Evolutionary conservation across 2,329 filamentous ascomycete genomes (phyloP).

Genomic region (Microcera coccophila): DNA sequence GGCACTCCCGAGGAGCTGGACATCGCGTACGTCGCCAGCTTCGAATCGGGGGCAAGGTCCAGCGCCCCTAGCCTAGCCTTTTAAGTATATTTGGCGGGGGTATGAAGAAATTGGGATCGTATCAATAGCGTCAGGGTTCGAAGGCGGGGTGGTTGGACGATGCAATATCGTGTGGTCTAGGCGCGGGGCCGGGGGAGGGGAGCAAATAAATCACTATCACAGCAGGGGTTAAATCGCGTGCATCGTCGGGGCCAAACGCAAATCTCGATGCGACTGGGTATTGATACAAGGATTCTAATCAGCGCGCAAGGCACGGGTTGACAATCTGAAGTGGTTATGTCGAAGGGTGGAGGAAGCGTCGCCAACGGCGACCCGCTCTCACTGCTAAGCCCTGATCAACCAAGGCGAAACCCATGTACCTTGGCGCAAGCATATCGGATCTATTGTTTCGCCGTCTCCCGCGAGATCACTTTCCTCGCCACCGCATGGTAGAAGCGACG

Average conservation of each 20-base stretch:
- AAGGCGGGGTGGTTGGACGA: conserved; percentile 25
- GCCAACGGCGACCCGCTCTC: background rate
- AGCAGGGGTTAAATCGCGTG: conserved; percentile 4
- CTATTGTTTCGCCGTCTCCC: conserved; percentile 24
- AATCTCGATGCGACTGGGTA: too few species aligned
- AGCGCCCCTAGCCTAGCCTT: too few species aligned
- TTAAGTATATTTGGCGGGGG: too few species aligned
- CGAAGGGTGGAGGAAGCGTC: background rate
- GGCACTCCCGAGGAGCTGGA: conserved; percentile 58
- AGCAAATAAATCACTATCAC: too few species aligned
- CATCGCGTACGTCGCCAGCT: conserved; percentile 40
- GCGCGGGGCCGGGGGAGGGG: background rate
- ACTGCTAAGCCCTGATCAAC: background rate
- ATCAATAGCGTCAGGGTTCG: conserved; percentile 21
- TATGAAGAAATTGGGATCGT: too few species aligned
- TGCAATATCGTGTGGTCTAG: conserved; percentile 14
- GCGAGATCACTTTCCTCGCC: too few species aligned
- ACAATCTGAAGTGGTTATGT: background rate
- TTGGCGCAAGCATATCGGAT: too few species aligned
- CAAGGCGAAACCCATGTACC: too few species aligned
- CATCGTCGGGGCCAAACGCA: conserved; percentile 10
- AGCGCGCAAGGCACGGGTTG: too few species aligned
- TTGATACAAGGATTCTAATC: too few species aligned
- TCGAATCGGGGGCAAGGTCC: too few species aligned
- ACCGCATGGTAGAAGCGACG: too few species aligned